Conservation (phyloP, 2,329 filamentous ascomycete genomes). For the Septoria linicola region DNA sequence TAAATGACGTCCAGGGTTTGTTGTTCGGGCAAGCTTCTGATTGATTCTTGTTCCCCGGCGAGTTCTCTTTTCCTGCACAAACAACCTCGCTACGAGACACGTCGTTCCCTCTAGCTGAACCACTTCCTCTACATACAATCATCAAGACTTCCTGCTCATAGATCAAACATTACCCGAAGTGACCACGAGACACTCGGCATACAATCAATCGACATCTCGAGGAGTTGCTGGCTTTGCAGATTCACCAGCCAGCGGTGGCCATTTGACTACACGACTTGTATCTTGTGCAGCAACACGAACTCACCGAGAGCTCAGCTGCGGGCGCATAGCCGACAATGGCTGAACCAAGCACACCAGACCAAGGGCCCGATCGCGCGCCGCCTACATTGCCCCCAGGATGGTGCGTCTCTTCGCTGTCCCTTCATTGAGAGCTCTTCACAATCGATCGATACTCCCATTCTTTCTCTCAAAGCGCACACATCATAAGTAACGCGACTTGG, state of each 20-base stretch:
- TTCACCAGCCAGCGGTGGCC: not conserved
- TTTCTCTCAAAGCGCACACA: not conserved
- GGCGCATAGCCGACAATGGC: constrained; percentile 27
- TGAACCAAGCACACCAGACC: constrained; percentile 39
- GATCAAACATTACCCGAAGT: not conserved
- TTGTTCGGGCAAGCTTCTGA: constrained; percentile 17
- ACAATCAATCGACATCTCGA: too few relatives aligned
- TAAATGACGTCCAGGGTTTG: constrained; percentile 11
- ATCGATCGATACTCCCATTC: not conserved
- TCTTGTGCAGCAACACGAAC: not conserved
- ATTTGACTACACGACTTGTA: not conserved
- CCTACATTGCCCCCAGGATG: constrained; percentile 43
- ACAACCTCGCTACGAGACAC: not conserved
- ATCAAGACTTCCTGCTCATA: not conserved
- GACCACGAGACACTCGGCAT: not conserved
- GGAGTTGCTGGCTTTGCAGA: too few relatives aligned
- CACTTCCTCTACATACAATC: too few relatives aligned
- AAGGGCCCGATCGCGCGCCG: constrained; percentile 41
- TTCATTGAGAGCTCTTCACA: constrained; percentile 13
- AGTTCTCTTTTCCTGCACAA: not conserved
- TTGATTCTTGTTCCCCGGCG: constrained; percentile 4
- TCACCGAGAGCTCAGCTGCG: constrained; percentile 8
- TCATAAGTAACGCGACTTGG: constrained; percentile 27
- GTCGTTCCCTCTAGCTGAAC: too few relatives aligned
- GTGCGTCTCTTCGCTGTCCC: constrained; percentile 32